These are phyloP conservation scores for Malus asiatica DNA, from an alignment of 306 rosid genomes.

Conservation along the genomic window DNA sequence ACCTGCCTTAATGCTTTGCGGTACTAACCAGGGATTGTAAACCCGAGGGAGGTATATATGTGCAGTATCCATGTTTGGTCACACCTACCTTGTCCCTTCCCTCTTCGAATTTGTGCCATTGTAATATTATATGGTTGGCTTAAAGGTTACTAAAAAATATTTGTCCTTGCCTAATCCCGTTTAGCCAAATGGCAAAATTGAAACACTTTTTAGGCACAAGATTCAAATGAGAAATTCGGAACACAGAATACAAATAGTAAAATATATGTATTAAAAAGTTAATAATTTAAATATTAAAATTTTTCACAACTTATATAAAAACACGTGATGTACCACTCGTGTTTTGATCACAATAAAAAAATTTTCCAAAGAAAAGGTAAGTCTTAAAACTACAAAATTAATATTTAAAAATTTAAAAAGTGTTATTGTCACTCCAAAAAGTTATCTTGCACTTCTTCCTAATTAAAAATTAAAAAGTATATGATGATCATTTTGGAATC, in stretches of 20 bases:
- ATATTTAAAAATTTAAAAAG: neutral
- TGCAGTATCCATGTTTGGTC: neutral
- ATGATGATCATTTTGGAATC: neutral
- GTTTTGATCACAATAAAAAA: too few species aligned
- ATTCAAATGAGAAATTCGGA: neutral
- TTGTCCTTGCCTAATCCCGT: neutral
- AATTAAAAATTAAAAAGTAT: too few species aligned
- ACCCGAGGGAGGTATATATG: constrained; percentile 21
- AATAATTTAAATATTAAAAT: too few species aligned
- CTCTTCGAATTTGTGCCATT: neutral
- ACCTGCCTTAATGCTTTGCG: neutral
- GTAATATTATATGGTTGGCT: too few species aligned
- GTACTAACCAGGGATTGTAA: constrained; percentile 5
- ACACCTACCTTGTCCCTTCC: neutral
- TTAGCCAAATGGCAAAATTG: neutral
- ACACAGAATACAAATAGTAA: too few species aligned
- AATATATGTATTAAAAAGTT: too few species aligned
- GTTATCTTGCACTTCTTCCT: too few species aligned
- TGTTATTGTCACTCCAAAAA: too few species aligned
- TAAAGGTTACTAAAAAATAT: neutral
- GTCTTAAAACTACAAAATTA: neutral
- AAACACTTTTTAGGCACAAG: neutral
- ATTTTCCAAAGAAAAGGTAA: neutral
- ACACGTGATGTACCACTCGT: too few species aligned
- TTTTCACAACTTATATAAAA: too few species aligned